These are phyloP conservation scores for Rhytidiadelphus loreus DNA, from an alignment of 225 moss, liverwort and hornwort species.

Conservation along the genomic window DNA sequence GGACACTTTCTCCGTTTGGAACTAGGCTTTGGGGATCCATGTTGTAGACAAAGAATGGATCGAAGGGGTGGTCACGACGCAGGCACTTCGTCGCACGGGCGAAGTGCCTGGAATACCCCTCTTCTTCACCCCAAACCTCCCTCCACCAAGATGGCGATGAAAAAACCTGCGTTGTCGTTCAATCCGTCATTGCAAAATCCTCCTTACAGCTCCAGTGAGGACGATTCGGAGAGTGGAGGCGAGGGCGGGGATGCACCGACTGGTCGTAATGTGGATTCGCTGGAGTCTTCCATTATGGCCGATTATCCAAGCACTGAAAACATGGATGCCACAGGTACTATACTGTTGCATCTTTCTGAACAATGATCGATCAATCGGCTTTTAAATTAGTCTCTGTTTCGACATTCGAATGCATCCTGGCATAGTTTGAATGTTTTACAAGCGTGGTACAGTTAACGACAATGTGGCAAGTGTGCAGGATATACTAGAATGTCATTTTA, in stretches of 20 bases:
- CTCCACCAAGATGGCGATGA: neutral
- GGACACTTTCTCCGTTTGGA: neutral
- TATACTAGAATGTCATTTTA: neutral
- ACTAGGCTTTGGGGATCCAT: slow-evolving; percentile 3
- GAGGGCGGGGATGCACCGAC: slow-evolving; percentile 14
- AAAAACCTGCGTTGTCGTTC: slow-evolving; percentile 12
- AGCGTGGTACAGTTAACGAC: neutral
- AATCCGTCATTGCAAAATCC: neutral
- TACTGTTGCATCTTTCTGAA: neutral
- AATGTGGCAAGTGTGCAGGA: neutral
- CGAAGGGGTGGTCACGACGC: neutral
- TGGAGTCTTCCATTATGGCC: slow-evolving; percentile 42
- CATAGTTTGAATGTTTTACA: neutral
- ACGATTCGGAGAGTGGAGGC: slow-evolving; percentile 44
- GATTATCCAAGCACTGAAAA: slow-evolving; percentile 35
- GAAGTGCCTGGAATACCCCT: slow-evolving; percentile 35
- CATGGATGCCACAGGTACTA: slow-evolving; percentile 30
- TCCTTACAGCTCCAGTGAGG: slow-evolving; percentile 29
- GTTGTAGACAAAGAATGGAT: slow-evolving; percentile 16
- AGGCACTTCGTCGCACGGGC: slow-evolving; percentile 21
- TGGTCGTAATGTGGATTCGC: slow-evolving; percentile 16
- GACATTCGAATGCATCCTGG: neutral
- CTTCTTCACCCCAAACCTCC: slow-evolving; percentile 2
- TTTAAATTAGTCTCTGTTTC: neutral
- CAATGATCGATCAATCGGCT: neutral